Base-by-base conservation (phyloP, 169 alveolate species). In the Plasmodium gonderi region DNA sequence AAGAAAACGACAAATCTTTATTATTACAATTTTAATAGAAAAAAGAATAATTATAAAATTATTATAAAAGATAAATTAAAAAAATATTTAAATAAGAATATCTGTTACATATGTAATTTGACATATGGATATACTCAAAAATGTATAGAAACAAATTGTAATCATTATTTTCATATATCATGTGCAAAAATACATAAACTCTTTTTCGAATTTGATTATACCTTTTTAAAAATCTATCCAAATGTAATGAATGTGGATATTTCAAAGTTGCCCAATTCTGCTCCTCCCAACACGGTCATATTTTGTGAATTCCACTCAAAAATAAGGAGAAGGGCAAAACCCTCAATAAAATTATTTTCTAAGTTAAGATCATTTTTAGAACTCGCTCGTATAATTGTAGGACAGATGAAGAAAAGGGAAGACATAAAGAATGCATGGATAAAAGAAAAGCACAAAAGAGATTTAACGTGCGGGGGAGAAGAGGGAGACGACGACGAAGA, bases 71-170 rank as follows among this genome's bases (percentile, higher is more conserved):
- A 87, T 87, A 75, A 77, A 75, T 75, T 87, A 87, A 87, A 87
- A 76, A 87, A 42, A 60, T 47, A 38, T n/a, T 26, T 87, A 51
- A 87, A 87, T 76, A 74, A 60, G 33, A 87, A 87, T 60, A 67
- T 77, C 2, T 87, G 93, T 45, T 87, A 75, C 31, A 54, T 87
- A 20, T 87, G 93, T 75, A 87, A 87, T 79, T 33, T 87, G 42
- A 75, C 89, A 0, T 87, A 87, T 42, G 93, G 93, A 8, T 87
- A 87, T 60, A 87, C 93, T n/a, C 93, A 87, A 12, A 87, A 87
- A 51, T 87, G 93, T 40, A 44, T 87, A 20, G 93, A 87, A 76
- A 87, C 3, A 45, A 38, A 76, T 8, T 87, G 93, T 49, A 87
- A 51, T 26, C 26, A 87, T 5, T 87, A 87, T 29, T 87, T 87